Base-by-base conservation (phyloP, 257 asterid species). In the Gentiana straminea region DNA sequence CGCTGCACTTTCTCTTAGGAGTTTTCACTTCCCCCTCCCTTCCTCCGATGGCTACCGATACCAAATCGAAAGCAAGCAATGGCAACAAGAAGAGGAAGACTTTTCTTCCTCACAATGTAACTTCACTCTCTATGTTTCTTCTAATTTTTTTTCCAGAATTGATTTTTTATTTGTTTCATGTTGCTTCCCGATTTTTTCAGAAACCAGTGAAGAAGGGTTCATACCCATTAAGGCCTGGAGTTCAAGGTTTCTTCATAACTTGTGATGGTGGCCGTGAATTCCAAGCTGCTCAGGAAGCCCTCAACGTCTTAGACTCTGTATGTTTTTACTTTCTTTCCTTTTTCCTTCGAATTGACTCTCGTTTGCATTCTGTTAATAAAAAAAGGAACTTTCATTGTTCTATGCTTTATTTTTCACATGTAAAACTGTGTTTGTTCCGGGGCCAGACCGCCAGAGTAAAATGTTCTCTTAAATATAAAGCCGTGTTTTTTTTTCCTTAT, bases 181-280 rank as follows among this genome's bases (percentile, higher is more conserved):
- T 2, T 35, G 5, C 4, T 39, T 62, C 59, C 57, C 24, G 24
- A 24, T 24, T 24, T 24, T 24, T 24, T 24, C 50, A 92, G 98
- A 88, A 75, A 70, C 68, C 90, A 66, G 94, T 81, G 64, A 88
- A 83, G 46, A 92, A 81, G 77, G 98, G 96, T 15, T 67, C 71
- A 7, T 88, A 87, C 75, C 94, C 94, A 51, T 68, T 92, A 52
- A 77, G 82, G 0, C 89, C 98, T 46, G 97, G 97, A 37, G 84
- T 85, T 11, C 88, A 83, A 69, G 98, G 98, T 3, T 92, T 92
- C 79, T 92, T 84, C 54, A 83, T 92, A 54, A 92, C 98, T 13
- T 92, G 98, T 68, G 98, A 92, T 69, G 97, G 97, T 54, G 98
- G 98, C 39, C 82, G 84, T 68, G 97, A 92, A 70, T 71, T 64